These are phyloP conservation scores for Cenococcum geophilum DNA, from an alignment of 495 filamentous ascomycete genomes.

Conservation along the genomic window DNA sequence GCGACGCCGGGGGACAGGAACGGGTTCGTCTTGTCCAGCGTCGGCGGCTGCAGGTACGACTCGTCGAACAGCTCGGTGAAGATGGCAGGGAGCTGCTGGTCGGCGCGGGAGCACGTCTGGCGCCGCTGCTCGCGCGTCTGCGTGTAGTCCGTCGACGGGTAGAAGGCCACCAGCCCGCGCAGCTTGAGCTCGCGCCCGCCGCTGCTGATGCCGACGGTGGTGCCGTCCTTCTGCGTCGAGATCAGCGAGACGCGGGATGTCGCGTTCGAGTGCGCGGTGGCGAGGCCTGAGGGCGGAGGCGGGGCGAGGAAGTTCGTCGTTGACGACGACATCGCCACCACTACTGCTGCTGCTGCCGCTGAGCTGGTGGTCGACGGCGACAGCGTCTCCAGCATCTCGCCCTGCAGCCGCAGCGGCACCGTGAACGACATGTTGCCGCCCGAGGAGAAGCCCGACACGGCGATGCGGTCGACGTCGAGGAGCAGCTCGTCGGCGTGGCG, in stretches of 20 bases:
- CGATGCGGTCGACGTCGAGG: conserved; percentile 58
- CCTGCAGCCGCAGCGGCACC: conserved; percentile 60
- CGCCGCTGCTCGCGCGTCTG: conserved; percentile 67
- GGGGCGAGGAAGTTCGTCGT: not conserved
- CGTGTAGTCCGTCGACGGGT: conserved; percentile 80
- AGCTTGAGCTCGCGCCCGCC: conserved; percentile 41
- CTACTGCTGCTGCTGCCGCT: too few relatives aligned
- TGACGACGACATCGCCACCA: too few relatives aligned
- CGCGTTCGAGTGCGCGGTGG: conserved; percentile 22
- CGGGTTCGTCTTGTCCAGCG: conserved; percentile 48
- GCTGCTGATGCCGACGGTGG: conserved; percentile 13
- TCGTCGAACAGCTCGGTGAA: conserved; percentile 85
- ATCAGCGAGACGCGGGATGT: conserved; percentile 22
- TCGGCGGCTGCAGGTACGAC: conserved; percentile 62
- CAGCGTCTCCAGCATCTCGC: conserved; percentile 35
- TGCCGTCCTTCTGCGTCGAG: conserved; percentile 20
- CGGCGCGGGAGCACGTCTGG: conserved; percentile 53
- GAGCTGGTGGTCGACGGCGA: too few relatives aligned
- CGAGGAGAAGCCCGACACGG: conserved; percentile 77
- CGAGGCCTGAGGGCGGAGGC: not conserved
- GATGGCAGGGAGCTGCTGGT: conserved; percentile 64
- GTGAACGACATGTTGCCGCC: conserved; percentile 84
- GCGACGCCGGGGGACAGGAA: conserved; percentile 61
- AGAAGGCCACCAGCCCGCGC: conserved; percentile 64
- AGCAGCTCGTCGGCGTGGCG: conserved; percentile 42